Base-by-base conservation (phyloP, 73 alveolate species). In the Effrenium voratum region DNA sequence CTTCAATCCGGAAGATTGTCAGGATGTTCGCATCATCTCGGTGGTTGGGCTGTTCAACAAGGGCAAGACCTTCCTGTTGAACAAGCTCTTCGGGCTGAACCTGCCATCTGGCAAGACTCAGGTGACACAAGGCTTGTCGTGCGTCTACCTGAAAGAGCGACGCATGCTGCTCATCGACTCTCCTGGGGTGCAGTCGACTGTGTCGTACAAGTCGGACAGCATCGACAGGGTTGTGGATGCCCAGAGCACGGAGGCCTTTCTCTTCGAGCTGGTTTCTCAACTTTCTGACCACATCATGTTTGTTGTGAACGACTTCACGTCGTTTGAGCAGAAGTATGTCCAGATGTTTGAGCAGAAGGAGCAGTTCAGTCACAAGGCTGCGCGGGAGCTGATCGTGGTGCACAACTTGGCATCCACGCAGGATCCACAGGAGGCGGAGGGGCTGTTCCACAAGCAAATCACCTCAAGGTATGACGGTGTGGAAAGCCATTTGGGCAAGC, bases 141-240 rank as follows among this genome's bases (percentile, higher is more conserved):
- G 80, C 26, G 82, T 85, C 40, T 85, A 85, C 81, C 30, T 85
- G 46, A 85, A 85, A 70, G 94, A 85, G 13, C 94, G 94, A 43
- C 44, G 47, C 32, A 85, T 85, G 94, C 82, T 85, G 3, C 32
- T 85, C 57, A 55, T 85, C 43, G 94, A 85, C 45, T 85, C 94
- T 2, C 94, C 94, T 5, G 94, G 94, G 36, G 94, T 85, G 94
- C 94, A 85, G 66, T 85, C 94, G n/a, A 85, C 94, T 3, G 94
- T 85, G 38, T 85, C 94, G 40, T 85, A 57, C 94, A 85, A 34
- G 66, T 57, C 94, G 22, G 94, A 85, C 72, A 36, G 82, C 45
- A 46, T 55, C 34, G 94, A 85, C 63, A 16, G 94, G 63, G 94
- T 85, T 44, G 81, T 85, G 59, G 94, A 85, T 57, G 94, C 94